phyloP scores from a whole-genome alignment of 495 filamentous ascomycete species.

The Diplogelasinospora grovesii region DNA sequence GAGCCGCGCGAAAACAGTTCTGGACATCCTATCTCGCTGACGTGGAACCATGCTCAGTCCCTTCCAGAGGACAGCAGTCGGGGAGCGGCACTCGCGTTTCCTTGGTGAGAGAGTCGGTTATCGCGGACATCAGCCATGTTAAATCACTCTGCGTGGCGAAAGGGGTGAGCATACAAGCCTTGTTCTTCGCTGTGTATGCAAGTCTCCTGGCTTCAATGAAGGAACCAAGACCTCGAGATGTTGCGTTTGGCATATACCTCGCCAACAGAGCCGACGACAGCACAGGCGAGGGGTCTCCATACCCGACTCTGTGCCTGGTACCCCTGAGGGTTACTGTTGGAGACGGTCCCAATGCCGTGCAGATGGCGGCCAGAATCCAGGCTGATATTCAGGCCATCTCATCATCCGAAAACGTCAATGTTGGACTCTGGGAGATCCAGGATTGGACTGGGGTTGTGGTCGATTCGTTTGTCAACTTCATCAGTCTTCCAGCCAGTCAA shows the following conservation, averaged over 20 bases:
- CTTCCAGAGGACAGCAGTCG: not conserved
- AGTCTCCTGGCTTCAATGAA: constrained; percentile 9
- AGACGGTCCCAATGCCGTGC: constrained; percentile 1
- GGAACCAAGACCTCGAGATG: constrained; percentile 4
- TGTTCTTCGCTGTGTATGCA: constrained; percentile 40
- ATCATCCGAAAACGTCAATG: constrained; percentile 23
- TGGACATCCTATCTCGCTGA: constrained; percentile 49
- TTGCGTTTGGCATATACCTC: constrained; percentile 41
- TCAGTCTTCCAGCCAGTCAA: constrained; percentile 27
- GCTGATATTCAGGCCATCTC: constrained; percentile 35
- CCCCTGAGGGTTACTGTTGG: constrained; percentile 28
- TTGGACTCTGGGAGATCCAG: constrained; percentile 43
- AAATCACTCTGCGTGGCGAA: constrained; percentile 9
- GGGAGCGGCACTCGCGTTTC: constrained; percentile 2
- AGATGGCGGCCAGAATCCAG: constrained; percentile 30
- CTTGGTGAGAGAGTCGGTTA: constrained; percentile 8
- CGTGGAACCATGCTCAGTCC: not conserved
- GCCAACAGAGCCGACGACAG: constrained; percentile 31
- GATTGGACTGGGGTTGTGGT: constrained; percentile 41
- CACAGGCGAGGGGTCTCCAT: constrained; percentile 10
- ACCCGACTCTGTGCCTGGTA: constrained; percentile 37
- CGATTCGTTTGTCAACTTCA: constrained; percentile 52
- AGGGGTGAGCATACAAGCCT: constrained; percentile 33
- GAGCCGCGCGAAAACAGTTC: constrained; percentile 31
- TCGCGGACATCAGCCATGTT: constrained; percentile 13